Percentiles rank a stretch among this genome's conserved stretches.
Conservation (phyloP, 2,329 filamentous ascomycete genomes). For the Fusarium sarcochroum region DNA sequence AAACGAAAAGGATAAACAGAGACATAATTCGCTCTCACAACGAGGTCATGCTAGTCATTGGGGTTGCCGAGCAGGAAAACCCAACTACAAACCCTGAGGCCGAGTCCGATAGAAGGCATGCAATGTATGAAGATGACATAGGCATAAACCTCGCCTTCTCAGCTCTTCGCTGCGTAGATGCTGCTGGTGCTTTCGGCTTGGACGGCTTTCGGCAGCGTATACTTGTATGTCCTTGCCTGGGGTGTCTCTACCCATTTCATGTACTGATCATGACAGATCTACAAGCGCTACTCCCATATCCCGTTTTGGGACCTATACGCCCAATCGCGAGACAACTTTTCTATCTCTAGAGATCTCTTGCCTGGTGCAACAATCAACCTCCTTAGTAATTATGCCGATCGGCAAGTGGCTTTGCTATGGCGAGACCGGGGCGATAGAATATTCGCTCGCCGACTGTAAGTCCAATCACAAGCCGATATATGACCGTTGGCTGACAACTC, state of each 20-base stretch:
- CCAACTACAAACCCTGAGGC: constrained; percentile 56
- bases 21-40: constrained; percentile 73
- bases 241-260: background rate
- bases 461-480: background rate
- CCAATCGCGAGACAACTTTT: constrained; percentile 48
- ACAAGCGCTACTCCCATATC: constrained; percentile 63
- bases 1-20: constrained; percentile 68
- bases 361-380: constrained; percentile 53
- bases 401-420: constrained; percentile 47
- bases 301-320: constrained; percentile 63
- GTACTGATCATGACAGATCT: constrained; percentile 59
- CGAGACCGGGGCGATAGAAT: constrained; percentile 40
- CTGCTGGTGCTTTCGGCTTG: constrained; percentile 66
- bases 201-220: constrained; percentile 68
- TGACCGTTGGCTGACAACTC: constrained; percentile 22
- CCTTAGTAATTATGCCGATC: constrained; percentile 50
- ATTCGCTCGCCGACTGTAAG: constrained; percentile 49
- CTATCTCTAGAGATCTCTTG: constrained; percentile 50
- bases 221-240: constrained; percentile 56
- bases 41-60: constrained; percentile 74
- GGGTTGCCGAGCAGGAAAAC: constrained; percentile 71
- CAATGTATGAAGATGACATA: constrained; percentile 62
- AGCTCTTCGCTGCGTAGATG: constrained; percentile 53
- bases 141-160: constrained; percentile 58
- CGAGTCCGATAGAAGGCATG: constrained; percentile 60